Conservation (phyloP, 179 eudicot species). For the Heliamphora ciliata region DNA sequence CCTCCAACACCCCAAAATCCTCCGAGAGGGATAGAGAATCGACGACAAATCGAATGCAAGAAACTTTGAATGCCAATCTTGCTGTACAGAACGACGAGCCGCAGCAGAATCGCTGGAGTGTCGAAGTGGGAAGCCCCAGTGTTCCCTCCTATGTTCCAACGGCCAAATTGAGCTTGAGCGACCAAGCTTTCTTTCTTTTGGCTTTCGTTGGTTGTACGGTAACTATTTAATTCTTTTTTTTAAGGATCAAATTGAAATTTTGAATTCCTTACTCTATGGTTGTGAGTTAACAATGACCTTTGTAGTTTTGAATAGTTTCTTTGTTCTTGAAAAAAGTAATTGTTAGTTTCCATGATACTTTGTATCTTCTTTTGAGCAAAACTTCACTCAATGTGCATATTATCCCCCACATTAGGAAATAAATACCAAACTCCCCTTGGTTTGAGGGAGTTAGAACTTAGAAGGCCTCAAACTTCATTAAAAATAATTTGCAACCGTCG, state of each 20-base stretch:
- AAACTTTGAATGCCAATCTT: background rate
- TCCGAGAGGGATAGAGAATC: background rate
- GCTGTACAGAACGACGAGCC: background rate
- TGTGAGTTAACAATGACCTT: background rate
- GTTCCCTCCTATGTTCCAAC: constrained; percentile 21
- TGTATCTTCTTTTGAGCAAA: too few species aligned
- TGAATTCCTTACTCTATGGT: background rate
- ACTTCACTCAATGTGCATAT: too few species aligned
- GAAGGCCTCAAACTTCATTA: too few species aligned
- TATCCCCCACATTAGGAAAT: too few species aligned
- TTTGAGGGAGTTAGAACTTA: too few species aligned
- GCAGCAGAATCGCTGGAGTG: constrained; percentile 14
- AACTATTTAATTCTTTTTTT: background rate
- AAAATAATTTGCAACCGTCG: too few species aligned
- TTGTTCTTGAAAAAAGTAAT: background rate
- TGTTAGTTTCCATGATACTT: background rate
- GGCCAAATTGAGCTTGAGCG: constrained; percentile 40
- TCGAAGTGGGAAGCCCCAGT: constrained; percentile 27
- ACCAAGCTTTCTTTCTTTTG: constrained; percentile 59
- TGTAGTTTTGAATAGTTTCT: background rate
- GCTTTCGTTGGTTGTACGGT: constrained; percentile 72
- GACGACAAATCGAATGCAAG: background rate
- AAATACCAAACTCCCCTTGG: too few species aligned
- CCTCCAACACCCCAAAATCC: background rate
- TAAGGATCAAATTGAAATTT: background rate